Percentiles rank a stretch among this genome's conserved stretches.
phyloP scores from a whole-genome alignment of 805 yeast genomes.

The Starmerella lactis-condensi region DNA sequence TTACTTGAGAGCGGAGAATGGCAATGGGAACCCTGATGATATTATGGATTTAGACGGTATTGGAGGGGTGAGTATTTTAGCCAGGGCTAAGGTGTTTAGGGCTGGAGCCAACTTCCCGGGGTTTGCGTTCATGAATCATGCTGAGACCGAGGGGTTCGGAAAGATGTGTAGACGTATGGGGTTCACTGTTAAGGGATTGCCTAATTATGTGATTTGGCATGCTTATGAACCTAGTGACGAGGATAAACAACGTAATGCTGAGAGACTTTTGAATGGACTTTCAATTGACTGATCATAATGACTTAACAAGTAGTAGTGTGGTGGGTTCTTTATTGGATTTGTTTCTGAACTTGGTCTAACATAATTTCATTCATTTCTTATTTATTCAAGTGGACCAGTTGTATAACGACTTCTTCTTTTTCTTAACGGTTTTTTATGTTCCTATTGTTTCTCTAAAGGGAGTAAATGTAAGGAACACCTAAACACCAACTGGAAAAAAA shows the following conservation, averaged over 20 bases:
- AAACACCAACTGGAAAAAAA: no score
- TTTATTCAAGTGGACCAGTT: no score
- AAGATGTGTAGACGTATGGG: slow-evolving; percentile 77
- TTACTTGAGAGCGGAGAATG: slow-evolving; percentile 66
- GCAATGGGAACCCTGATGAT: slow-evolving; percentile 70
- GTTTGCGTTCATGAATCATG: slow-evolving; percentile 83
- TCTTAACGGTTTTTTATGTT: no score
- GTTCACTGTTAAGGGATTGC: slow-evolving; percentile 68
- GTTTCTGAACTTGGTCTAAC: no score
- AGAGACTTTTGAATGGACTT: slow-evolving; percentile 21
- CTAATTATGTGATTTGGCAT: slow-evolving; percentile 94
- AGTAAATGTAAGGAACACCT: no score
- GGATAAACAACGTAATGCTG: slow-evolving; percentile 48
- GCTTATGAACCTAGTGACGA: slow-evolving; percentile 88
- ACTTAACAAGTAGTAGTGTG: no score
- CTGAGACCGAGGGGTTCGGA: slow-evolving; percentile 94
- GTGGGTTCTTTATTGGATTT: no score
- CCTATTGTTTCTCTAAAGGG: no score
- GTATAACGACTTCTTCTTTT: no score
- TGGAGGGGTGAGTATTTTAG: slow-evolving; percentile 85
- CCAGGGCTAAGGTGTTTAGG: slow-evolving; percentile 69
- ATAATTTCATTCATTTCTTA: no score
- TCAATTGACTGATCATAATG: slow-evolving; percentile 15
- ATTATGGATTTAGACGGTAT: slow-evolving; percentile 86
- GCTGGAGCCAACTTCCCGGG: slow-evolving; percentile 90